Conservation (phyloP, 441 rosid species). For the Dalechampia spathulata region DNA sequence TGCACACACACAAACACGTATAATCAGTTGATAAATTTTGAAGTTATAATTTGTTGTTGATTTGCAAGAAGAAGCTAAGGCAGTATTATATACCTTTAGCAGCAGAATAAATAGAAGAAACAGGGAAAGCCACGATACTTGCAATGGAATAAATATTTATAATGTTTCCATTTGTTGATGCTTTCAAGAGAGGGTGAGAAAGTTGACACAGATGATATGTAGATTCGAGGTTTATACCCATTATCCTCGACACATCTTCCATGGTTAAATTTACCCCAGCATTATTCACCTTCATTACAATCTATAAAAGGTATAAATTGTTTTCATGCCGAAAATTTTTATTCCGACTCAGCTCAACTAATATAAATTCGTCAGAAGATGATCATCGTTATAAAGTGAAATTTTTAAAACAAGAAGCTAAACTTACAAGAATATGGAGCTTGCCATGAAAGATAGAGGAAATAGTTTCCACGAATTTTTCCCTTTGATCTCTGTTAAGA, state of each 20-base stretch:
- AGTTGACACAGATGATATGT: slow-evolving; percentile 66
- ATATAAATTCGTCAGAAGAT: no score
- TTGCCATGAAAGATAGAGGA: slow-evolving; percentile 18
- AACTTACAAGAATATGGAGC: slow-evolving; percentile 24
- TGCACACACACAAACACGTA: slow-evolving; percentile 15
- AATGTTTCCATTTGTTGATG: slow-evolving; percentile 58
- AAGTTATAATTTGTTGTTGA: no score
- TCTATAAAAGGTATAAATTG: background rate
- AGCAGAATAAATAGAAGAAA: slow-evolving; percentile 53
- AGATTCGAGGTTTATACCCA: slow-evolving; percentile 58
- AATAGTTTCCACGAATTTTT: slow-evolving; percentile 6
- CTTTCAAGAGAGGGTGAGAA: slow-evolving; percentile 64
- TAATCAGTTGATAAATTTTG: no score
- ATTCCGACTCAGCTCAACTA: no score
- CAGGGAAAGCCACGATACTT: slow-evolving; percentile 31
- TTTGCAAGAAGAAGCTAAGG: no score
- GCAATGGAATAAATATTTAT: slow-evolving; percentile 74
- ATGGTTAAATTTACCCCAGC: slow-evolving; percentile 1
- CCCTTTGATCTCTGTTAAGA: slow-evolving; percentile 3
- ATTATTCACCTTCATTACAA: slow-evolving; percentile 27
- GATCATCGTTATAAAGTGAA: no score
- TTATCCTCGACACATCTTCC: slow-evolving; percentile 44
- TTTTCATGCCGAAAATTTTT: no score
- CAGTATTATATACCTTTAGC: slow-evolving; percentile 83
- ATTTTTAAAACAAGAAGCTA: no score